Evolutionary conservation across 1,139 yeast species (phyloP).

Genomic region (Blastobotrys ciferrii): DNA sequence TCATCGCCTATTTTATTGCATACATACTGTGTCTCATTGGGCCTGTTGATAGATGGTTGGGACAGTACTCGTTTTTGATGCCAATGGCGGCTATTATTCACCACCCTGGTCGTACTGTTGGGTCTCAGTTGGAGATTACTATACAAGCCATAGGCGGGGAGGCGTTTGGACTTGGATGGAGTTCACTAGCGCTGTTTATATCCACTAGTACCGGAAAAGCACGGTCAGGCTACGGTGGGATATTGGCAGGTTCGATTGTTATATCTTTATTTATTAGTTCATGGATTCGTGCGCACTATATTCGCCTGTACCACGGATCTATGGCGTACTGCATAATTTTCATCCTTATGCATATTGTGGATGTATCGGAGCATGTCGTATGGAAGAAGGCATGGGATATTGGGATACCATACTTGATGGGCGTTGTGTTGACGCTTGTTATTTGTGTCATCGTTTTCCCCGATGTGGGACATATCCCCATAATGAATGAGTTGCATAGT

Average conservation of each 20-base stretch:
- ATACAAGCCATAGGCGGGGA: slow-evolving; percentile 44
- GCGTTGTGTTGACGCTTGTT: slow-evolving; percentile 40
- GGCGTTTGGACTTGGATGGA: slow-evolving; percentile 49
- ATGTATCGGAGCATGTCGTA: slow-evolving; percentile 19
- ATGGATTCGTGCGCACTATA: slow-evolving; percentile 44
- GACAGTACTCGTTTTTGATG: slow-evolving; percentile 38
- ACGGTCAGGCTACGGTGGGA: slow-evolving; percentile 46
- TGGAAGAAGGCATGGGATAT: slow-evolving; percentile 46
- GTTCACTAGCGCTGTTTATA: slow-evolving; percentile 43
- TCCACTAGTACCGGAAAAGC: slow-evolving; percentile 43
- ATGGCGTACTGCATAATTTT: slow-evolving; percentile 41
- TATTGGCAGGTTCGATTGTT: slow-evolving; percentile 45
- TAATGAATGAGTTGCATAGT: slow-evolving; percentile 20
- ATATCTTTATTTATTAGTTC: slow-evolving; percentile 40
- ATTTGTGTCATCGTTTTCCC: slow-evolving; percentile 42
- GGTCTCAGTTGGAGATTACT: slow-evolving; percentile 50
- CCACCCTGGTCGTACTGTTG: slow-evolving; percentile 48
- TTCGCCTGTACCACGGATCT: slow-evolving; percentile 41
- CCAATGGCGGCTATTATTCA: slow-evolving; percentile 45
- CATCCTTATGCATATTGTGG: slow-evolving; percentile 35
- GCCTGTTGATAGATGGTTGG: slow-evolving; percentile 44
- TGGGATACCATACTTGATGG: slow-evolving; percentile 46
- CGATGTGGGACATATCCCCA: slow-evolving; percentile 39
- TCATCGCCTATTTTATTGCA: slow-evolving; percentile 42
- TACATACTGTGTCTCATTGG: slow-evolving; percentile 42